Evolutionary conservation across 2,329 filamentous ascomycete genomes (phyloP), one percentile per base, ranked within the genome.

Genomic region (Pestalotiopsis sp.): DNA sequence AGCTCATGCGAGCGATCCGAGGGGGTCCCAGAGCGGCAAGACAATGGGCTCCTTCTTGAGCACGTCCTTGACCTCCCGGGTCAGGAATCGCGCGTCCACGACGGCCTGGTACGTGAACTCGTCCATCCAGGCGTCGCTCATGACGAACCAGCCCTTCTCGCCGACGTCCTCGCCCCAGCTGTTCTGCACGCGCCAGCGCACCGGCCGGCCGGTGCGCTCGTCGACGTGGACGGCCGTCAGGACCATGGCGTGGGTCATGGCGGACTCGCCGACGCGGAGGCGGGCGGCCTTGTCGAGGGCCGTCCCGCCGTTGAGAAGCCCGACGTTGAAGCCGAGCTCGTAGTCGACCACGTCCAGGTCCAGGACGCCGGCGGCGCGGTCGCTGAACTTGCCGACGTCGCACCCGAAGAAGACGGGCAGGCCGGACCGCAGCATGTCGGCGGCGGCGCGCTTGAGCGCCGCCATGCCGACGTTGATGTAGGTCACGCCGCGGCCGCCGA

Each of bases 191-290:
- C 93, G 85, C 94, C 94, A 97, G 59, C 94, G 84, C 1, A 94
- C 87, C 2, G 89, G 85, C 79, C 89, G 87, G 1, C 88, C 90
- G 1, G 78, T 81, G 69, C 88, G 81, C 36, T 86, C 83, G 69
- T 92, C 91, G 2, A 97, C 79, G 76, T 97, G 94, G 60, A 97
- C 94, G 0, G 83, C 94, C 2, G 93, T 97, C 70, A 97, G 81
- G 0, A 97, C 93, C 94, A 97, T 97, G 4, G 94, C 94, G 75
- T 97, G 94, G 1, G 94, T 97, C 94, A 97, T 97, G 64, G 88
- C 86, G 66, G 88, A 91, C 81, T 97, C 94, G 12, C 92, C 90
- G 0, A 91, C 91, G 74, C 87, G 84, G 60, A 97, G 82, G 3
- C 94, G 84, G 74, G 93, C 87, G 0, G 92, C 91, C 81, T 97